These are phyloP conservation scores for Phytophthora gonapodyides DNA, from an alignment of 352 stramenopile genomes.

Conservation along the genomic window DNA sequence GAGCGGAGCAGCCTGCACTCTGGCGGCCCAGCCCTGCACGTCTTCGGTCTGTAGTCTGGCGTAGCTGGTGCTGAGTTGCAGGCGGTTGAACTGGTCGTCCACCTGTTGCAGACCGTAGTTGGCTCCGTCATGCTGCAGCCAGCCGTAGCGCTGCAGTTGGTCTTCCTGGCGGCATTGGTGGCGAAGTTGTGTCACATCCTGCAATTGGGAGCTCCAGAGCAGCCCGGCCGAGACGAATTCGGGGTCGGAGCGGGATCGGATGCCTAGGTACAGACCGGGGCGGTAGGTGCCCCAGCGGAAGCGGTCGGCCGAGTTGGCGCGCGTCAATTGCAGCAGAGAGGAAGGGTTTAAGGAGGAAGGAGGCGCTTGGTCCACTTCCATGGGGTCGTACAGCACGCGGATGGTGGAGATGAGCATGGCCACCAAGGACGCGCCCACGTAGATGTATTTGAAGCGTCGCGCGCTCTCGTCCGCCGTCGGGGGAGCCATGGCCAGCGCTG, in stretches of 20 bases:
- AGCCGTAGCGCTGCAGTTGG: slow-evolving; percentile 80
- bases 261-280: slow-evolving; percentile 77
- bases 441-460: slow-evolving; percentile 31
- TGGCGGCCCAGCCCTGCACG: slow-evolving; percentile 54
- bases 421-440: slow-evolving; percentile 30
- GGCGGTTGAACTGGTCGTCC: slow-evolving; percentile 77
- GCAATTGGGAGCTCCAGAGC: slow-evolving; percentile 72
- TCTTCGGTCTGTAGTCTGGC: slow-evolving; percentile 35
- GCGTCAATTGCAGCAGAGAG: slow-evolving; percentile 40
- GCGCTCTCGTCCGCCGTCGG: slow-evolving; percentile 30
- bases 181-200: slow-evolving; percentile 73
- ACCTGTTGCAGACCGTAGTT: slow-evolving; percentile 63
- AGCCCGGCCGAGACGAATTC: slow-evolving; percentile 70
- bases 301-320: slow-evolving; percentile 32
- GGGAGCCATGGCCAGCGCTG: slow-evolving; percentile 14
- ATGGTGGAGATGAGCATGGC: slow-evolving; percentile 38
- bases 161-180: slow-evolving; percentile 82
- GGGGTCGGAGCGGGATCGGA: slow-evolving; percentile 71
- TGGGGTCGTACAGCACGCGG: slow-evolving; percentile 24
- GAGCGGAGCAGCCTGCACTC: slow-evolving; percentile 47
- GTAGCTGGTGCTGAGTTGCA: slow-evolving; percentile 69
- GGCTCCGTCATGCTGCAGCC: slow-evolving; percentile 73
- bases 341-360: slow-evolving; percentile 34
- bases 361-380: slow-evolving; percentile 15
- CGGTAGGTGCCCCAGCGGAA: slow-evolving; percentile 82